Percentiles rank a stretch among this genome's conserved stretches.
These are phyloP conservation scores for Calocybe gangraenosa DNA, from an alignment of 768 basidiomycete species.

Conservation along the genomic window DNA sequence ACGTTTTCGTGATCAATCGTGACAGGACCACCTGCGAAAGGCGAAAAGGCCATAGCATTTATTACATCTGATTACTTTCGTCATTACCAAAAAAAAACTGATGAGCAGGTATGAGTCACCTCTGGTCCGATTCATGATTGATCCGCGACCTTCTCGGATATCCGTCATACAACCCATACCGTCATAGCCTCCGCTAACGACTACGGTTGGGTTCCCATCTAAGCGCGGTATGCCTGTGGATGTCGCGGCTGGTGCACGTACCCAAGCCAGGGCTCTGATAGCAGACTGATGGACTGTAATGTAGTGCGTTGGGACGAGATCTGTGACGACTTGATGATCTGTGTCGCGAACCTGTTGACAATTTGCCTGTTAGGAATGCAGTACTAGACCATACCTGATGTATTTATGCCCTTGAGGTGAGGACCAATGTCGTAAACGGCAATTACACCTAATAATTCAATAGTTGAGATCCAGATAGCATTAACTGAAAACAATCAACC, in stretches of 20 bases:
- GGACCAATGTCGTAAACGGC: conserved; percentile 53
- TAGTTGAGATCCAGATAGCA: conserved; percentile 50
- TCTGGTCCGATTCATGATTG: conserved; percentile 73
- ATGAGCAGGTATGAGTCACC: too few species aligned
- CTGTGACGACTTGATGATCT: conserved; percentile 27
- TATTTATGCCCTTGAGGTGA: conserved; percentile 29
- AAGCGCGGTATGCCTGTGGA: conserved; percentile 40
- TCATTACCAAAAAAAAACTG: too few species aligned
- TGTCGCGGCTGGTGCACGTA: conserved; percentile 57
- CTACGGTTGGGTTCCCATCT: conserved; percentile 62
- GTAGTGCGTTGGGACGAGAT: conserved; percentile 67
- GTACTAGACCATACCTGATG: conserved; percentile 24
- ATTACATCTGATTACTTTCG: conserved; percentile 83
- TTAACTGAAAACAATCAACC: conserved; percentile 39
- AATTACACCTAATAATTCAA: conserved; percentile 68
- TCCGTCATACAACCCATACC: conserved; percentile 76
- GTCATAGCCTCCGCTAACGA: conserved; percentile 79
- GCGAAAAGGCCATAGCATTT: conserved; percentile 60
- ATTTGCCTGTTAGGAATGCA: neutral
- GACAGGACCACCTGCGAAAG: conserved; percentile 64
- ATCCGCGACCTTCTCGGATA: conserved; percentile 63
- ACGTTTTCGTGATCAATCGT: conserved; percentile 83
- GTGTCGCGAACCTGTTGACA: neutral
- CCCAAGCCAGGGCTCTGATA: conserved; percentile 72
- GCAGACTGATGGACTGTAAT: conserved; percentile 75